Evolutionary conservation across 371 early-diverging fungal species (phyloP), one percentile per base, ranked within the genome.

Genomic region (Mucor lusitanicus): DNA sequence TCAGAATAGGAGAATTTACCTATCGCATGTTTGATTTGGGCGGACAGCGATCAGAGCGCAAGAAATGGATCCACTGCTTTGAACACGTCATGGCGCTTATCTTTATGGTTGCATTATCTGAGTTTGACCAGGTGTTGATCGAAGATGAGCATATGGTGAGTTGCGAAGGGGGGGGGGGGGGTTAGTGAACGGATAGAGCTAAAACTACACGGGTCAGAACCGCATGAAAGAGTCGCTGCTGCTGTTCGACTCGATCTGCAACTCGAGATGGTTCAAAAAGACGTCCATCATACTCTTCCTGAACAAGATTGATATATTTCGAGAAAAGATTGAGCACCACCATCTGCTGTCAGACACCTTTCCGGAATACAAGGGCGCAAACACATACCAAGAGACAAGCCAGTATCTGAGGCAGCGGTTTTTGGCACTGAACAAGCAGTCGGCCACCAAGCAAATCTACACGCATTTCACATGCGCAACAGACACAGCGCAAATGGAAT

Each of bases 401-500:
- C 91, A 94, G 66, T 98, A 90, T 77, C 89, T 98, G 70, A 82
- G 92, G 33, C 86, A 90, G 68, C 91, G 91, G 50, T 97, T 96
- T 75, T 87, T 94, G 37, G 83, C 87, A 28, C 76, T 97, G 48
- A 94, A 94, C 78, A 94, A 94, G 78, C 85, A 92, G 72, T 88
- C 91, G 6, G 92, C 92, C 32, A 77, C 85, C 57, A 97, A 94
- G 78, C 94, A 93, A 77, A 89, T 95, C 61, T 95, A 94, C 78
- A 88, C 95, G 57, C 97, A 96, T 81, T 95, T 95, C 71, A 98
- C 98, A 13, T 97, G 96, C 73, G 98, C 98, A 4, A 98, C 98
- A 11, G 98, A 98, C 80, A 98, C 98, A n/a, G 89, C 89, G 50
- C 97, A 98, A 81, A 95, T 98, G 69, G 92, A 91, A 77, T 94